Base-by-base conservation (phyloP, 2,329 filamentous ascomycete genomes). In the Xylariaceae sp. region DNA sequence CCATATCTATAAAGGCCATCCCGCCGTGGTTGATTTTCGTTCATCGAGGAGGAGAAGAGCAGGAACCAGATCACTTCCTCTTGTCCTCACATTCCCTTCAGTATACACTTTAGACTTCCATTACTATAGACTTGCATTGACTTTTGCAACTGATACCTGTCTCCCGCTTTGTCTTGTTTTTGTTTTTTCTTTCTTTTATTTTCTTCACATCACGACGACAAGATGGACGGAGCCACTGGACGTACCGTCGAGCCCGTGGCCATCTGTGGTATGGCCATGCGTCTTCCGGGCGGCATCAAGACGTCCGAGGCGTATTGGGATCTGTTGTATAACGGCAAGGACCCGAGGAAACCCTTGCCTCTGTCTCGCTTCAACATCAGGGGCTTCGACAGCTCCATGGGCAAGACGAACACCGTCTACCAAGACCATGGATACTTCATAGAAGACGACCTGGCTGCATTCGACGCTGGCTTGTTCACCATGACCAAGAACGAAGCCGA, bases 241-340 rank as follows among this genome's bases (percentile, higher is more conserved):
- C 23, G 23, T 30, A 30, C 23, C 23, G 3, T 30, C 23, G 23
- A 30, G 4, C 57, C 59, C 11, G 49, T 70, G 8, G 68, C 69
- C 39, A 67, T 71, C 42, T 67, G 66, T 48, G 68, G 30, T 57
- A 68, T 59, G 65, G 59, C 44, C 15, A 66, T 18, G 13, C 65
- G 69, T 11, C 66, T 71, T 2, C 69, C 71, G 3, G 70, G 70
- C 2, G 66, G 66, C 2, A 59, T 71, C 9, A 53, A 37, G 5
- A 62, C 47, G 10, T 50, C 64, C 13, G 39, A 65, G 6, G 61
- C 64, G 7, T 64, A 67, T 53, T 73, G 71, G 71, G 66, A 71
- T n/a, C 58, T 72, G 17, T 56, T 73, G 1, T 39, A 63, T 7
- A 58, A 64, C n/a, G 64, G 64, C n/a, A 57, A 64, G 8, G 66